A percentile compares a stretch with the other conserved stretches of the same genome.
Evolutionary conservation across 2,329 filamentous ascomycete genomes (phyloP).

Genomic region (Trichoderma sp.): DNA sequence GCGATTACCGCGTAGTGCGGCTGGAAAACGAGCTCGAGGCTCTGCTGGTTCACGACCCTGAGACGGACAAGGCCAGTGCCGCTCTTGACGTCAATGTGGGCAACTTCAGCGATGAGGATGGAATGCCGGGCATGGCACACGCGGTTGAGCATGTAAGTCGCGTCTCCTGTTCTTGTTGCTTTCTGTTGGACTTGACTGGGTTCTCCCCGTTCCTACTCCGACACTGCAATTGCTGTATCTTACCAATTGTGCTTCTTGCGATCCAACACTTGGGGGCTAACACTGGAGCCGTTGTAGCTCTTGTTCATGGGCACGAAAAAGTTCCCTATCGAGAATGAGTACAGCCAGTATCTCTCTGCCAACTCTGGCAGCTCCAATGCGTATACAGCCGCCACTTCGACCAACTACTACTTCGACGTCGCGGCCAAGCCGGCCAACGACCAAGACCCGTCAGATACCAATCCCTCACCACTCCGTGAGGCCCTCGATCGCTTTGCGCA

Average conservation of each 20-base stretch:
- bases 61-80: slow-evolving; percentile 95
- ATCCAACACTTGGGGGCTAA: not conserved
- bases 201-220: not conserved
- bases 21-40: slow-evolving; percentile 86
- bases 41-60: slow-evolving; percentile 85
- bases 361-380: slow-evolving; percentile 93
- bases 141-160: slow-evolving; percentile 78
- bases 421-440: slow-evolving; percentile 71
- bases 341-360: slow-evolving; percentile 85
- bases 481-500: slow-evolving; percentile 89
- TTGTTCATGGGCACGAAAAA: slow-evolving; percentile 99
- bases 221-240: not conserved
- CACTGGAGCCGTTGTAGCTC: slow-evolving; percentile 46
- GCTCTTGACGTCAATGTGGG: slow-evolving; percentile 95
- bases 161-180: not conserved
- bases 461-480: slow-evolving; percentile 65
- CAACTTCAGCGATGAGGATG: slow-evolving; percentile 86
- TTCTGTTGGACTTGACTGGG: not conserved
- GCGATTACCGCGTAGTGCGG: slow-evolving; percentile 81
- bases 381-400: slow-evolving; percentile 88
- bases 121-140: slow-evolving; percentile 93
- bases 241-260: not conserved
- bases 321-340: slow-evolving; percentile 93
- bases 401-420: slow-evolving; percentile 97
- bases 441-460: slow-evolving; percentile 52